Conservation (phyloP, 2,329 filamentous ascomycete species). For the Trichoderma endophyticum region DNA sequence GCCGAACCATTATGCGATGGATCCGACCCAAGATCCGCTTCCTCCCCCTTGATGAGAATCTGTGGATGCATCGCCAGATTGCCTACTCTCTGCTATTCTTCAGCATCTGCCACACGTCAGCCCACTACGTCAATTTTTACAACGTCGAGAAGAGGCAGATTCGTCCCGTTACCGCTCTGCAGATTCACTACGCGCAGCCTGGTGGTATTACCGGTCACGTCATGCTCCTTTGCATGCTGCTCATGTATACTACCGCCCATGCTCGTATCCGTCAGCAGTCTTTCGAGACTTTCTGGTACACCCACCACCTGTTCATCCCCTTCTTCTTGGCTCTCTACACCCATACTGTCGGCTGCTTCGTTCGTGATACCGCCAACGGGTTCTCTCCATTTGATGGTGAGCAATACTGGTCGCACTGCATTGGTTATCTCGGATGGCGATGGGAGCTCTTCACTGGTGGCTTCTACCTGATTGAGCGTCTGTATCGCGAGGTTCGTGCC, state of each 20-base stretch:
- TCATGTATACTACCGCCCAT: conserved; percentile 97
- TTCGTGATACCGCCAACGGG: conserved; percentile 70
- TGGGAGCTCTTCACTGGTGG: conserved; percentile 89
- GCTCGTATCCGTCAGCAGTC: conserved; percentile 92
- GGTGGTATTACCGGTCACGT: conserved; percentile 94
- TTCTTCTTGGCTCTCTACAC: conserved; percentile 94
- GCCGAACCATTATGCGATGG: conserved; percentile 80
- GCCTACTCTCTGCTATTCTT: conserved; percentile 87
- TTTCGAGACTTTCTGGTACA: conserved; percentile 99
- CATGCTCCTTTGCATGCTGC: conserved; percentile 97
- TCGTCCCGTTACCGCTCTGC: conserved; percentile 72
- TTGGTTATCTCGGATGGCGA: conserved; percentile 94
- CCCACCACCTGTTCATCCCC: conserved; percentile 95
- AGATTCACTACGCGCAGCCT: conserved; percentile 88
- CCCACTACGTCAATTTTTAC: conserved; percentile 98
- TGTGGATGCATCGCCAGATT: conserved; percentile 95
- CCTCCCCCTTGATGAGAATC: conserved; percentile 90
- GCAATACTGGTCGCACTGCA: conserved; percentile 84
- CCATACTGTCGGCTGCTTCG: conserved; percentile 93
- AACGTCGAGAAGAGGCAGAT: conserved; percentile 87
- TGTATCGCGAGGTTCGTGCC: conserved; percentile 87
- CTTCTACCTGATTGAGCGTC: conserved; percentile 80
- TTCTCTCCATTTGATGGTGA: conserved; percentile 82
- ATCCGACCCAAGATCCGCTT: conserved; percentile 83
- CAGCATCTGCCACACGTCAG: conserved; percentile 69